Conservation (phyloP, 805 yeast species). For the Saturnispora kantuleensis region DNA sequence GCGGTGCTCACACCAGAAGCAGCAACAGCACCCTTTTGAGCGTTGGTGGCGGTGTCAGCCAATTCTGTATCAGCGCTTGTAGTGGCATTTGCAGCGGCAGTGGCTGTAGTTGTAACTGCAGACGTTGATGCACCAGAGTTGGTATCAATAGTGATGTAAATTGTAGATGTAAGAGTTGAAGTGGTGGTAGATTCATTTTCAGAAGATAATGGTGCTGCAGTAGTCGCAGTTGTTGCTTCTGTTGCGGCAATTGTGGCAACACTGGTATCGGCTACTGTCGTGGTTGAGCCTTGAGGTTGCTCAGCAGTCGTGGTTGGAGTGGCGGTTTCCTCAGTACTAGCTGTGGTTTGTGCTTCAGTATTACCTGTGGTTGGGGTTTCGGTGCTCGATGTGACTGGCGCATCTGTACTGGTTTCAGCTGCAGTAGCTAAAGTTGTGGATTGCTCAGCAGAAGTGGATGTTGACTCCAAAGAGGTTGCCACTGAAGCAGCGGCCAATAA, state of each 20-base stretch:
- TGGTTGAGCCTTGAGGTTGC: neutral
- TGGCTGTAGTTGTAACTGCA: constrained; percentile 10
- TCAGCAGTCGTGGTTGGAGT: neutral
- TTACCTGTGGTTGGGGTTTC: no score
- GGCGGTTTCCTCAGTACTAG: neutral
- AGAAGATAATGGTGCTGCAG: neutral
- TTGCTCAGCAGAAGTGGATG: no score
- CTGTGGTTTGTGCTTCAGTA: neutral
- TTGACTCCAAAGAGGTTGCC: no score
- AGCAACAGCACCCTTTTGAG: no score
- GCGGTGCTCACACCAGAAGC: no score
- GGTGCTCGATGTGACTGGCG: no score
- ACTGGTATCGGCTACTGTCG: neutral
- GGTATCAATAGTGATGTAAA: constrained; percentile 11
- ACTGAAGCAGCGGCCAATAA: no score
- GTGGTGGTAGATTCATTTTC: constrained; percentile 13
- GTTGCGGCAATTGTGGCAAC: constrained; percentile 2
- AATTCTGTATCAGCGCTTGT: neutral
- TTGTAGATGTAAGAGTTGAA: constrained; percentile 13
- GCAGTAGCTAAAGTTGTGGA: neutral
- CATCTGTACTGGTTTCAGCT: neutral
- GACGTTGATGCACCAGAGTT: constrained; percentile 6
- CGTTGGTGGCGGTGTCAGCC: no score
- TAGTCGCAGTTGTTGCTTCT: neutral
- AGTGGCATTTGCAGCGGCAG: constrained; percentile 7